Percentiles rank a stretch among this genome's conserved stretches.
Conservation (phyloP, 108 stramenopile species). For the Nitzschia sp. region DNA sequence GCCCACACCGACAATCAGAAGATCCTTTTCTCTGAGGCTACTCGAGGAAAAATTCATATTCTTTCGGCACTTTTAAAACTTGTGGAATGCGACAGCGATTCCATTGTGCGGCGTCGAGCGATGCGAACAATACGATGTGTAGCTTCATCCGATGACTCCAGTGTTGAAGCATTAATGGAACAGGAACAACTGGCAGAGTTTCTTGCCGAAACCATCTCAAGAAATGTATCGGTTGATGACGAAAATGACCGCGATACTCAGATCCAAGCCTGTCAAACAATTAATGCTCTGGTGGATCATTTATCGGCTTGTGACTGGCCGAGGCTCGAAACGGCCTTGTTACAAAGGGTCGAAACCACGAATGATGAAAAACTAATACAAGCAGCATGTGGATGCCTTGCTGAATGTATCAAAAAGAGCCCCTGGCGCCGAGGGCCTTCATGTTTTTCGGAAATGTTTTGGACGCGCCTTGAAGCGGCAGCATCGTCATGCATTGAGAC, state of each 20-base stretch:
- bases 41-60: not conserved
- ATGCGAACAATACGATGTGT: constrained; percentile 51
- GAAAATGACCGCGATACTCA: constrained; percentile 38
- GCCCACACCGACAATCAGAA: constrained; percentile 15
- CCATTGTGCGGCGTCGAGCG: constrained; percentile 37
- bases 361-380: constrained; percentile 21
- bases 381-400: constrained; percentile 24
- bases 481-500: not conserved
- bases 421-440: constrained; percentile 17
- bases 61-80: constrained; percentile 14
- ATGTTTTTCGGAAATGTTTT: constrained; percentile 34
- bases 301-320: constrained; percentile 14
- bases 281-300: constrained; percentile 4
- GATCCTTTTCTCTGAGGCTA: not conserved
- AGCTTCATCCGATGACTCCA: not conserved
- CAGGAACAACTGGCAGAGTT: constrained; percentile 17
- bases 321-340: constrained; percentile 20
- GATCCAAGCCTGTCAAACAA: constrained; percentile 36
- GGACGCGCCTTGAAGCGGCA: constrained; percentile 27
- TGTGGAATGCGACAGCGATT: constrained; percentile 27
- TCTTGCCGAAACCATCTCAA: constrained; percentile 15
- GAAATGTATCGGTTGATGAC: constrained; percentile 22
- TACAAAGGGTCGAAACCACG: constrained; percentile 27
- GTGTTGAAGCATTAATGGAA: not conserved
- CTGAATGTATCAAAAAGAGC: constrained; percentile 23